phyloP scores from a whole-genome alignment of 2,329 filamentous ascomycete species.

The Fusarium nematophilum region DNA sequence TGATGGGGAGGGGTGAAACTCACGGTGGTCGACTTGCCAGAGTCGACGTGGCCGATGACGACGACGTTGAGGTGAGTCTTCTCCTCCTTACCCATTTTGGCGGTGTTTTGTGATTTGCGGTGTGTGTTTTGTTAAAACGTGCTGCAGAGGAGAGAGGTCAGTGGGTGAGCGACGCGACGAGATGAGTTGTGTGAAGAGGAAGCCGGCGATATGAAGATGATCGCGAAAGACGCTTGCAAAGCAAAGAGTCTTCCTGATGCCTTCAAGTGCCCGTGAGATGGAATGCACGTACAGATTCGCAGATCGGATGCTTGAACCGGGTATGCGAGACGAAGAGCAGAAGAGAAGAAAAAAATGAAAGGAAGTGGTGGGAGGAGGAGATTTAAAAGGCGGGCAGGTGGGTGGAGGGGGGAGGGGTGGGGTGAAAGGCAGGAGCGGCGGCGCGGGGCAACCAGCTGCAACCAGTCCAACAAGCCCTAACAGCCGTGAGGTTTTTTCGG shows the following conservation, averaged over 20 bases:
- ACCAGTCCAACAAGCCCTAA: constrained; percentile 49
- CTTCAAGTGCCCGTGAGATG: constrained; percentile 17
- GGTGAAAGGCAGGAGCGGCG: constrained; percentile 40
- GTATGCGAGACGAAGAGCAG: constrained; percentile 58
- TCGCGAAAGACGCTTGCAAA: constrained; percentile 11
- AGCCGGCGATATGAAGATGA: constrained; percentile 10
- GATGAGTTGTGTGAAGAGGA: constrained; percentile 9
- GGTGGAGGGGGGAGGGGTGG: constrained; percentile 44
- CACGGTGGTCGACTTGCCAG: constrained; percentile 98
- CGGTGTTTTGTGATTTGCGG: constrained; percentile 45
- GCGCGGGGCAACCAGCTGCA: constrained; percentile 51
- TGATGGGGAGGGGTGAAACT: constrained; percentile 54
- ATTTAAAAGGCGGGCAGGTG: constrained; percentile 52
- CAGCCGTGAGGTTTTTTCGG: constrained; percentile 45
- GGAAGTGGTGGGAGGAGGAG: constrained; percentile 52
- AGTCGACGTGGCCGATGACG: constrained; percentile 99
- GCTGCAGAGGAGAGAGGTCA: constrained; percentile 35
- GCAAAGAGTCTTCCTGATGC: constrained; percentile 25
- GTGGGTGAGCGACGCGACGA: constrained; percentile 7
- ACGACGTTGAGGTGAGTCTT: constrained; percentile 98
- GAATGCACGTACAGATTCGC: constrained; percentile 52
- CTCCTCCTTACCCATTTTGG: constrained; percentile 80
- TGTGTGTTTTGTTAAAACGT: constrained; percentile 39
- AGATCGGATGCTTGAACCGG: constrained; percentile 59
- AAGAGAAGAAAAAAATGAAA: constrained; percentile 52